phyloP scores from a whole-genome alignment of 768 basidiomycete genomes.

The Hygrophoropsis aurantiaca region DNA sequence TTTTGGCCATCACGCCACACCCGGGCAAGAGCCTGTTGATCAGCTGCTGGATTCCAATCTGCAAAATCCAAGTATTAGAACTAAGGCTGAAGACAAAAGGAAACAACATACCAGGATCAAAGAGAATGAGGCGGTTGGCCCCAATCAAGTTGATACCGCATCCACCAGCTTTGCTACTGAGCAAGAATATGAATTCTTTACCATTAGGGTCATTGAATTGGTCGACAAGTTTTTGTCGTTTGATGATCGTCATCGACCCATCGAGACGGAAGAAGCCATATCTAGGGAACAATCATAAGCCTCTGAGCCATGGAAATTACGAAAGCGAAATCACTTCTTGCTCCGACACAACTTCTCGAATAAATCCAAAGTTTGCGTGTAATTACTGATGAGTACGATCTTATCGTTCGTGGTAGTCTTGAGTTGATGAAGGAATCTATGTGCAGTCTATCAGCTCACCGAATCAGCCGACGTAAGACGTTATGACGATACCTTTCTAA shows the following conservation, averaged over 20 bases:
- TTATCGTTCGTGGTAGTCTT: conserved; percentile 85
- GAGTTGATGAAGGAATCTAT: conserved; percentile 83
- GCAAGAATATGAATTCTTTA: conserved; percentile 91
- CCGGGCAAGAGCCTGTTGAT: conserved; percentile 96
- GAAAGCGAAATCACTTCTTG: conserved; percentile 63
- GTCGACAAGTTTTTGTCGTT: conserved; percentile 94
- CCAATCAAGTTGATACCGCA: conserved; percentile 98
- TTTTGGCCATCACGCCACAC: conserved; percentile 99
- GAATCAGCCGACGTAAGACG: not conserved
- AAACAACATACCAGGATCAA: conserved; percentile 75
- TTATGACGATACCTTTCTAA: conserved; percentile 68
- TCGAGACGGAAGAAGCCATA: conserved; percentile 93
- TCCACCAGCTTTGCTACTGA: conserved; percentile 95
- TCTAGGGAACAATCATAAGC: conserved; percentile 39
- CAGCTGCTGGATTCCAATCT: conserved; percentile 99
- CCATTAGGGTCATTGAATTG: conserved; percentile 93
- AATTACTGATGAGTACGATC: conserved; percentile 95
- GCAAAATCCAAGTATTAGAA: conserved; percentile 4
- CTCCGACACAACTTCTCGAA: conserved; percentile 86
- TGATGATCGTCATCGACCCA: conserved; percentile 88
- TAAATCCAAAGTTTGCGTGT: conserved; percentile 91
- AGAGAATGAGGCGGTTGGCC: conserved; percentile 91
- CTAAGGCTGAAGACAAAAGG: not conserved
- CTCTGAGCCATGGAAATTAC: not conserved
- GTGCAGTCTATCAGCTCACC: not conserved